These are phyloP conservation scores for Inonotus hispidus DNA, from an alignment of 1,284 basidiomycete species.

Conservation along the genomic window DNA sequence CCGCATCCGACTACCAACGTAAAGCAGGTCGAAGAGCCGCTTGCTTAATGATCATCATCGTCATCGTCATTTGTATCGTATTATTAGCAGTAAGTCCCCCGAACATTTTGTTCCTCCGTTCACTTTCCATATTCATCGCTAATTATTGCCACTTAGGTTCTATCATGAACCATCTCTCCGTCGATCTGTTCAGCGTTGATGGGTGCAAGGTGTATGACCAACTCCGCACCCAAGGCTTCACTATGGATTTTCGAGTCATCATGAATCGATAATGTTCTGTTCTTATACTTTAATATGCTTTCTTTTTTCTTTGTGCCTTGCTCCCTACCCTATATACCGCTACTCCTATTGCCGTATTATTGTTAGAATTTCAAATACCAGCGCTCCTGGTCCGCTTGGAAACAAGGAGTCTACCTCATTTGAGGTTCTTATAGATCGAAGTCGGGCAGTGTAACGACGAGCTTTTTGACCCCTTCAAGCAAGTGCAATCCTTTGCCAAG, in stretches of 20 bases:
- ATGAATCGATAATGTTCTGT: background rate
- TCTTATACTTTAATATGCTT: slow-evolving; percentile 16
- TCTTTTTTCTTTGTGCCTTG: background rate
- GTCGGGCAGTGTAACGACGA: no score
- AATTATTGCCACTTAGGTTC: background rate
- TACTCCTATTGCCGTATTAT: background rate
- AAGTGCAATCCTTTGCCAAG: no score
- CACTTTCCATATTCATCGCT: background rate
- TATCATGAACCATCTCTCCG: background rate
- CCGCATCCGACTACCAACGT: slow-evolving; percentile 92
- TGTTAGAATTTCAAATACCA: no score
- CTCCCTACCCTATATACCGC: background rate
- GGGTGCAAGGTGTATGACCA: background rate
- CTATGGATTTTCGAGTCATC: background rate
- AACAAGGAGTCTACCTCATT: background rate
- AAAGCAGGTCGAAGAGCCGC: slow-evolving; percentile 88
- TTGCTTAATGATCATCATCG: slow-evolving; percentile 85
- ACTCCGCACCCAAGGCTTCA: background rate
- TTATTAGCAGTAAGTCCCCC: slow-evolving; percentile 76
- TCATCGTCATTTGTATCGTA: slow-evolving; percentile 85
- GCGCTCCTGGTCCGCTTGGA: background rate
- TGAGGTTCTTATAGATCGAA: no score
- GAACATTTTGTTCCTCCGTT: background rate
- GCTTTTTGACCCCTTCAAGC: no score
- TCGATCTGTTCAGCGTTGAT: background rate